These are phyloP conservation scores for Beauveria medogensis DNA, from an alignment of 2,329 filamentous ascomycete species.

Conservation along the genomic window DNA sequence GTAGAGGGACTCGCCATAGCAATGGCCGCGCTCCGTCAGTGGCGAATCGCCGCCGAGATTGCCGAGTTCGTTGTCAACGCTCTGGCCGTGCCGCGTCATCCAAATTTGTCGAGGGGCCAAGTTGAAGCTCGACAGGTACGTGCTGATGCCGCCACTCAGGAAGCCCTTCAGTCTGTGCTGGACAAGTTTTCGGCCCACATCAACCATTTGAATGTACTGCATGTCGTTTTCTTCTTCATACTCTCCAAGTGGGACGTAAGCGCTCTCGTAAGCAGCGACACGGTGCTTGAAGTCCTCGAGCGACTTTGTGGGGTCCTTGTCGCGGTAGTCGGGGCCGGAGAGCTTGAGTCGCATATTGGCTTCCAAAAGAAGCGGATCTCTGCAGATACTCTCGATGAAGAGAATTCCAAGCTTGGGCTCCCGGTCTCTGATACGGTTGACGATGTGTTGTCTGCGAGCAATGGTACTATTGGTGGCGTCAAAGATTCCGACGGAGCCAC, in stretches of 20 bases:
- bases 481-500: constrained; percentile 86
- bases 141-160: constrained; percentile 83
- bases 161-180: constrained; percentile 88
- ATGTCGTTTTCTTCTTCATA: constrained; percentile 86
- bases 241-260: constrained; percentile 81
- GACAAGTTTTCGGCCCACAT: constrained; percentile 90
- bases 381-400: constrained; percentile 91
- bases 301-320: constrained; percentile 80
- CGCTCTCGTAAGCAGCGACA: constrained; percentile 87
- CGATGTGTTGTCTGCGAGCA: constrained; percentile 72
- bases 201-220: constrained; percentile 96
- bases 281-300: constrained; percentile 88
- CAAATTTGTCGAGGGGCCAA: constrained; percentile 92
- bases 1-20: constrained; percentile 72
- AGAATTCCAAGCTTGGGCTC: constrained; percentile 86
- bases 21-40: constrained; percentile 69
- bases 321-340: constrained; percentile 90
- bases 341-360: constrained; percentile 97
- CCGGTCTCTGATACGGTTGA: constrained; percentile 71
- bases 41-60: constrained; percentile 88
- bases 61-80: constrained; percentile 74
- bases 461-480: constrained; percentile 97
- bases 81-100: constrained; percentile 95
- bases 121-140: constrained; percentile 95
- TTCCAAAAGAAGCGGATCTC: constrained; percentile 76